These are phyloP conservation scores for Aotearoamyces nothofagi DNA, from an alignment of 2,329 filamentous ascomycete genomes.

Conservation along the genomic window DNA sequence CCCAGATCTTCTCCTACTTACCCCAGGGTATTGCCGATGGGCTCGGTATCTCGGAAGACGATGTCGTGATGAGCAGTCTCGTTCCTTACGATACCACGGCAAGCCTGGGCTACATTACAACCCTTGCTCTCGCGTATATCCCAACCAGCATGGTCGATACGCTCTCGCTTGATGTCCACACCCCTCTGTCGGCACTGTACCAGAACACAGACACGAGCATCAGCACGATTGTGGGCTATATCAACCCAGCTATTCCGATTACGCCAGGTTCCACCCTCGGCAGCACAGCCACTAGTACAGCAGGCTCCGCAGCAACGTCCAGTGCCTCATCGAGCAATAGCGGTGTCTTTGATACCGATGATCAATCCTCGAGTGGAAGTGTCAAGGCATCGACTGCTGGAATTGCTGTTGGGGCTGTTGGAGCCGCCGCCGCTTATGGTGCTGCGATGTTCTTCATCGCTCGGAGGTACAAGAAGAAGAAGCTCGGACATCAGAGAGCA, in stretches of 20 bases:
- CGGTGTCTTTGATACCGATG: slow-evolving; percentile 23
- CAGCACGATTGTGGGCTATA: slow-evolving; percentile 58
- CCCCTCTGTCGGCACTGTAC: slow-evolving; percentile 62
- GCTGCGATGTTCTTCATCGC: slow-evolving; percentile 66
- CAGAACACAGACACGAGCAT: slow-evolving; percentile 51
- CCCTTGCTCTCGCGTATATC: slow-evolving; percentile 62
- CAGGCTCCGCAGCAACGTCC: slow-evolving; percentile 21
- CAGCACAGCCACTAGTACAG: slow-evolving; percentile 19
- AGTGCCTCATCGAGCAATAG: slow-evolving; percentile 21
- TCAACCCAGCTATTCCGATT: slow-evolving; percentile 60
- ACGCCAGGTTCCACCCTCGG: slow-evolving; percentile 25
- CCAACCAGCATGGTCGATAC: slow-evolving; percentile 53
- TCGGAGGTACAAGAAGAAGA: slow-evolving; percentile 52
- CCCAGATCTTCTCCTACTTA: slow-evolving; percentile 72
- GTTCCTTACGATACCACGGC: slow-evolving; percentile 59
- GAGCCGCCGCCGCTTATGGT: slow-evolving; percentile 55
- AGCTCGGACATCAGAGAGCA: slow-evolving; percentile 43
- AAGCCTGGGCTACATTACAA: slow-evolving; percentile 65
- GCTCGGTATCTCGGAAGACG: slow-evolving; percentile 29
- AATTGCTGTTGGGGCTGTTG: slow-evolving; percentile 48
- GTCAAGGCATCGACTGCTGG: slow-evolving; percentile 49
- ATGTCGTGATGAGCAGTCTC: slow-evolving; percentile 55
- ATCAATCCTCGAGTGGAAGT: slow-evolving; percentile 31
- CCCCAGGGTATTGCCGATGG: slow-evolving; percentile 56
- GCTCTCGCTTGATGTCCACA: slow-evolving; percentile 53